Base-by-base conservation (phyloP, 371 early-diverging fungal species). In the Funneliformis caledonium region DNA sequence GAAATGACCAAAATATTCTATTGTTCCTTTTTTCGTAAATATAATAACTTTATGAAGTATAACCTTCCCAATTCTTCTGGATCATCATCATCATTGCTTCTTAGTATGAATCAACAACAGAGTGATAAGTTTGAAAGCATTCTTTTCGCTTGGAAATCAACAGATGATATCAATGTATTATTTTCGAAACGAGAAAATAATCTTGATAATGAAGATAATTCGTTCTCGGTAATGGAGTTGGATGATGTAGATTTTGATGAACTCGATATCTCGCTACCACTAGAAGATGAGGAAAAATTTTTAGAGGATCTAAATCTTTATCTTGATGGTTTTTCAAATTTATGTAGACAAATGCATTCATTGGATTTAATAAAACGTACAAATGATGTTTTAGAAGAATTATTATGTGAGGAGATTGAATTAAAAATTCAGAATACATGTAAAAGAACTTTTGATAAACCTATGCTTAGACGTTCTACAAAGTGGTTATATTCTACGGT, bases 341-440 rank as follows among this genome's bases (percentile, higher is more conserved):
- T 78, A 56, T 78, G 52, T 68, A 50, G 42, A 26, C 26, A 78
- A 68, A 47, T 78, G 50, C 26, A 68, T 65, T 11, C 65, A 42
- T 64, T 78, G 12, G 69, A 68, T 68, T 68, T 78, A 43, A 65
- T 78, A 22, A 19, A 67, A n/a, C 78, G 78, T 65, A 78, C 78
- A 62, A 78, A 69, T 45, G 78, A 78, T 56, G 48, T 19, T 22
- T 42, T 78, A 26, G 78, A 78, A 56, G 69, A 78, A 50, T 33
- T 50, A 14, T 64, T 78, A 37, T 78, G 78, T 78, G 78, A 78
- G 16, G 14, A 50, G 26, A 78, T 78, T 50, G 78, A 78, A 42
- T 16, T 19, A 56, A 65, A 52, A 22, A 37, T 78, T 52, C 12
- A 42, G 50, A 68, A 68, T 45, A 48, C 42, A 52, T 78, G 78